Percentiles rank a stretch among this genome's conserved stretches.
Conservation (phyloP, 2,329 filamentous ascomycete genomes). For the Pseudopithomyces chartarum region DNA sequence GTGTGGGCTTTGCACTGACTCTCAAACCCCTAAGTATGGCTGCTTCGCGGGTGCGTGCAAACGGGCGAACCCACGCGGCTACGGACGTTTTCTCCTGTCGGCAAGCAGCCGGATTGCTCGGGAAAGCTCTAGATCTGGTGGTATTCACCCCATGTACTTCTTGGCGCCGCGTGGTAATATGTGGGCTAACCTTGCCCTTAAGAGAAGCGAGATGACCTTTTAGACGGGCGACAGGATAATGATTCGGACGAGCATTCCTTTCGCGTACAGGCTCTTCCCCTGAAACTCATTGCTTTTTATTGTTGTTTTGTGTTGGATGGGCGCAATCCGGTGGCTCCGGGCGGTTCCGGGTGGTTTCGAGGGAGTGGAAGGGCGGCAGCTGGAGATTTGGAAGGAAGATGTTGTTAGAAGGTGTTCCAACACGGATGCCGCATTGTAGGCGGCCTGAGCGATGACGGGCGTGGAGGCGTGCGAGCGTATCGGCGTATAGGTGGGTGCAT, state of each 20-base stretch:
- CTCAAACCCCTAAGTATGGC: no score
- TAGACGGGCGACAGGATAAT: background rate
- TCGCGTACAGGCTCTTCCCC: background rate
- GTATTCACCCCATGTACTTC: background rate
- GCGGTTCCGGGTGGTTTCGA: background rate
- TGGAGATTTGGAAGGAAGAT: background rate
- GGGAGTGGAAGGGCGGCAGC: background rate
- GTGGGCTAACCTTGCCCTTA: background rate
- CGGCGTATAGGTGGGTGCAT: background rate
- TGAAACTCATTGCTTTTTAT: background rate
- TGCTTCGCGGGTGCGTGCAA: no score
- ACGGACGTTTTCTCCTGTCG: no score
- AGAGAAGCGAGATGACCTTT: background rate
- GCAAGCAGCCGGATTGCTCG: background rate
- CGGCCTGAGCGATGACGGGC: background rate
- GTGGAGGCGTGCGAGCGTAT: background rate
- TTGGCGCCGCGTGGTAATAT: conserved; percentile 5
- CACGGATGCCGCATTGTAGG: background rate
- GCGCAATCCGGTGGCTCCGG: no score
- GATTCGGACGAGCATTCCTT: background rate
- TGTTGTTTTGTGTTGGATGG: no score
- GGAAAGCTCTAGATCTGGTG: background rate
- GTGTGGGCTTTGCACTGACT: no score
- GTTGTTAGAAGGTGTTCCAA: background rate
- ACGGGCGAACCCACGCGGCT: no score